Percentiles rank a stretch among this genome's conserved stretches.
These are phyloP conservation scores for Mesostigma viride DNA, from an alignment of 139 green algal species.

Conservation along the genomic window DNA sequence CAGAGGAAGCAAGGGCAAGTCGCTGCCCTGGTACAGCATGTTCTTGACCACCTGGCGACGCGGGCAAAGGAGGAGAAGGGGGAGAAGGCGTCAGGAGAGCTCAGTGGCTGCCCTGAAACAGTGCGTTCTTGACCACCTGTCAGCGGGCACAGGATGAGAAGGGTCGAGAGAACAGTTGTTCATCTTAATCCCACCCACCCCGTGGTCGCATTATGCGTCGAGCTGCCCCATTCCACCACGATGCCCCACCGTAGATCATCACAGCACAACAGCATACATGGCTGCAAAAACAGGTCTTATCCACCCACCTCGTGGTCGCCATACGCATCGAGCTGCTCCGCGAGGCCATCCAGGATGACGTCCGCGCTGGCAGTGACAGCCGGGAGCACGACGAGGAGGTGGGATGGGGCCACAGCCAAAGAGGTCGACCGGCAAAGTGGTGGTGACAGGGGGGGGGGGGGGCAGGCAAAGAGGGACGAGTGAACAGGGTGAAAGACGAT, in stretches of 20 bases:
- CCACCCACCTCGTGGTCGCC: background rate
- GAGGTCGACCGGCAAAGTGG: background rate
- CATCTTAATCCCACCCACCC: no score
- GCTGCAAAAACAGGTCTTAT: background rate
- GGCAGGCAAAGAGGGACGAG: conserved; percentile 3
- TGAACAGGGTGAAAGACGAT: background rate
- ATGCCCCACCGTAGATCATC: no score
- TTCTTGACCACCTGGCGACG: conserved; percentile 22
- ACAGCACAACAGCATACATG: no score
- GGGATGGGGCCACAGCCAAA: background rate
- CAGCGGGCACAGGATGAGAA: no score
- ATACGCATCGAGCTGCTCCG: background rate
- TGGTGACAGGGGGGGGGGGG: background rate
- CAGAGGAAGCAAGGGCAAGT: conserved; percentile 50
- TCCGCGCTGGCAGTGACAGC: background rate
- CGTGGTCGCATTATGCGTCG: no score
- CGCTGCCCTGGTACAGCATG: conserved; percentile 25
- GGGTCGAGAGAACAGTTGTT: background rate
- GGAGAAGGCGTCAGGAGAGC: conserved; percentile 26
- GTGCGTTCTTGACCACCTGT: conserved; percentile 28
- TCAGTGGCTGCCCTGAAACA: conserved; percentile 39
- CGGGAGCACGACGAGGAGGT: background rate
- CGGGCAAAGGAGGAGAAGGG: background rate
- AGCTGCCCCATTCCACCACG: no score
- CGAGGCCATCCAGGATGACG: background rate